Evolutionary conservation across 768 basidiomycete species (phyloP), one percentile per base, ranked within the genome.

Genomic region (Tephrocybe sp.): DNA sequence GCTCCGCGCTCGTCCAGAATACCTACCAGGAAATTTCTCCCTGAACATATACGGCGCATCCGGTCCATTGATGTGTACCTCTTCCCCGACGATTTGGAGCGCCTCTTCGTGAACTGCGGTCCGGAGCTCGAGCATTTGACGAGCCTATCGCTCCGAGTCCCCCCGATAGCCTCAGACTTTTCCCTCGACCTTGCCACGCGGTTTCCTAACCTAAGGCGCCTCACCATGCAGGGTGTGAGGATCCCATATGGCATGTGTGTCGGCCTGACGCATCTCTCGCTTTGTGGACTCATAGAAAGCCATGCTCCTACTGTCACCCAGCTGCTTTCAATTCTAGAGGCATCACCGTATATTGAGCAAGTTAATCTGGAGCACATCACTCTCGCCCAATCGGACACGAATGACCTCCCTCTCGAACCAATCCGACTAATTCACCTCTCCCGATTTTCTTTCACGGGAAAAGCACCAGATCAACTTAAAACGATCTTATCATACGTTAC

Each of bases 11-110:
- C n/a, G n/a, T n/a, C n/a, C n/a, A n/a, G n/a, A n/a, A n/a, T n/a
- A n/a, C n/a, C n/a, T n/a, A n/a, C n/a, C n/a, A n/a, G n/a, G n/a
- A n/a, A n/a, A n/a, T n/a, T n/a, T 30, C 52, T 60, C n/a, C 31
- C 2, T 31, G 5, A 54, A 10, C 65, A 70, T 47, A 58, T 69
- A 4, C 40, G 55, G 21, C 62, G 67, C 7, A 54, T 76, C 19
- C 52, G 59, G 13, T 61, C 64, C 33, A 69, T 76, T 33, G 64
- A 71, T 48, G 56, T 74, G 25, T 61, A 60, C 54, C 67, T 76
- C 31, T 68, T 63, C 46, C 68, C 68, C 4, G 57, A 63, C 22
- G 66, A 69, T 55, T 65, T 76, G 57, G 34, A 37, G 24, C 51
- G 52, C 3, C 60, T 74, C 24, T 69, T 73, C 54, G 23, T 50